A percentile compares a stretch with the other conserved stretches of the same genome.
phyloP scores from a whole-genome alignment of 2,329 filamentous ascomycete species.

The Neonectria faginata region DNA sequence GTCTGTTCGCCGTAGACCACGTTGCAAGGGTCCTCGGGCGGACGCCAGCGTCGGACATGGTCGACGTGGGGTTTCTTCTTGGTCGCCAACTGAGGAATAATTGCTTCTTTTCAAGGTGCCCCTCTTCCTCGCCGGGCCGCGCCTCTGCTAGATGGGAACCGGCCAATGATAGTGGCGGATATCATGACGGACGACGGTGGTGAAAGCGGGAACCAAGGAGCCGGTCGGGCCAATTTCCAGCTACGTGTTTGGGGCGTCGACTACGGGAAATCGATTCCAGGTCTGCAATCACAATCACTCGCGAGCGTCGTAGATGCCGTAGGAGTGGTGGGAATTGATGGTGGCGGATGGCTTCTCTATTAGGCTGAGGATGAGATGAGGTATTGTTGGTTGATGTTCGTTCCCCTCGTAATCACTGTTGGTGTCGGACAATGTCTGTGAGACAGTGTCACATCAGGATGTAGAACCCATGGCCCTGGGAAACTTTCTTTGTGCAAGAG shows the following conservation, averaged over 20 bases:
- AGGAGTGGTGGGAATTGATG: neutral
- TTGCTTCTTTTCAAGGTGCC: conserved; percentile 23
- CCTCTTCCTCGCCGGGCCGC: conserved; percentile 31
- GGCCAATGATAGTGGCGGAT: conserved; percentile 29
- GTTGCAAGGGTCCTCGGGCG: conserved; percentile 13
- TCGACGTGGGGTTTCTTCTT: conserved; percentile 21
- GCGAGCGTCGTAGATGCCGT: conserved; percentile 21
- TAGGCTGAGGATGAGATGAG: conserved; percentile 17
- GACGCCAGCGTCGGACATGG: conserved; percentile 5
- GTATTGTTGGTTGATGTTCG: neutral
- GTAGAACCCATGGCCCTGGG: conserved; percentile 8
- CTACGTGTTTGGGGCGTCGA: conserved; percentile 28
- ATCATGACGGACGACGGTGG: conserved; percentile 28
- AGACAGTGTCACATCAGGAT: conserved; percentile 6
- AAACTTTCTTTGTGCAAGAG: conserved; percentile 27
- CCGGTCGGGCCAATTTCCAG: conserved; percentile 26
- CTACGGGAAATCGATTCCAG: conserved; percentile 21
- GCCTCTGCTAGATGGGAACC: conserved; percentile 33
- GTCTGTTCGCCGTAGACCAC: conserved; percentile 15
- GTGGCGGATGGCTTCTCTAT: conserved; percentile 17
- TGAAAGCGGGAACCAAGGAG: conserved; percentile 32
- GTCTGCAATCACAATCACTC: conserved; percentile 32
- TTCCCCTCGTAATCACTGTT: conserved; percentile 3
- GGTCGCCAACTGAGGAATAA: conserved; percentile 11
- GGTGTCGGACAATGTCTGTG: conserved; percentile 14